A percentile compares a stretch with the other conserved stretches of the same genome.
phyloP scores from a whole-genome alignment of 2,329 filamentous ascomycete species.

The Elsinoe batatas region DNA sequence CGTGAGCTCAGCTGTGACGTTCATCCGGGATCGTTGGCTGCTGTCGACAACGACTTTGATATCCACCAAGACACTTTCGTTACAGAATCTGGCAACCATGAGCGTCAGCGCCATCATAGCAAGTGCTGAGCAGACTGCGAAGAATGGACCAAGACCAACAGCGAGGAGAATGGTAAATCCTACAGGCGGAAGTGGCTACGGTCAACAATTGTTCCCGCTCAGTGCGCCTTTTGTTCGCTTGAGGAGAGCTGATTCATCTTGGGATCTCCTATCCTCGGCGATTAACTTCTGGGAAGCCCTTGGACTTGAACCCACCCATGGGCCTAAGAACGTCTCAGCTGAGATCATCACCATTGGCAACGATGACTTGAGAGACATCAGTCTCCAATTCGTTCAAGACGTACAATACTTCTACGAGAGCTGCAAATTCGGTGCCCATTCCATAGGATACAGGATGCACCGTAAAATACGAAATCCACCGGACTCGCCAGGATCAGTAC shows the following conservation, averaged over 20 bases:
- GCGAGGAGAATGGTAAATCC: slow-evolving; percentile 23
- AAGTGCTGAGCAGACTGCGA: slow-evolving; percentile 17
- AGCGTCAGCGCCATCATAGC: neutral
- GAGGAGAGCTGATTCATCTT: slow-evolving; percentile 55
- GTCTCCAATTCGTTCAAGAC: slow-evolving; percentile 55
- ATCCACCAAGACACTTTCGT: neutral
- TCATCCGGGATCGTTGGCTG: slow-evolving; percentile 13
- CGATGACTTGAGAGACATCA: slow-evolving; percentile 51
- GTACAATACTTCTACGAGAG: slow-evolving; percentile 64
- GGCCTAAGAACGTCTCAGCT: slow-evolving; percentile 59
- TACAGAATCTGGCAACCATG: neutral
- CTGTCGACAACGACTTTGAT: neutral
- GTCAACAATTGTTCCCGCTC: slow-evolving; percentile 47
- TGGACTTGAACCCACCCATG: slow-evolving; percentile 60
- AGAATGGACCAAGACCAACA: slow-evolving; percentile 25
- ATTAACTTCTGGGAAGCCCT: slow-evolving; percentile 74
- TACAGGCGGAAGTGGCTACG: slow-evolving; percentile 20
- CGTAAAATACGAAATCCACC: neutral
- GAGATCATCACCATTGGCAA: slow-evolving; percentile 62
- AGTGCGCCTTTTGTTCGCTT: slow-evolving; percentile 62
- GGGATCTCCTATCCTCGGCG: slow-evolving; percentile 66
- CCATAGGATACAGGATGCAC: slow-evolving; percentile 14
- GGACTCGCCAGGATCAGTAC: neutral
- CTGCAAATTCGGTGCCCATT: slow-evolving; percentile 59
- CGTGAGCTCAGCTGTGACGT: neutral